Conservation (phyloP, 192 early-diverging fungal genomes). For the Lobosporangium transversale region DNA sequence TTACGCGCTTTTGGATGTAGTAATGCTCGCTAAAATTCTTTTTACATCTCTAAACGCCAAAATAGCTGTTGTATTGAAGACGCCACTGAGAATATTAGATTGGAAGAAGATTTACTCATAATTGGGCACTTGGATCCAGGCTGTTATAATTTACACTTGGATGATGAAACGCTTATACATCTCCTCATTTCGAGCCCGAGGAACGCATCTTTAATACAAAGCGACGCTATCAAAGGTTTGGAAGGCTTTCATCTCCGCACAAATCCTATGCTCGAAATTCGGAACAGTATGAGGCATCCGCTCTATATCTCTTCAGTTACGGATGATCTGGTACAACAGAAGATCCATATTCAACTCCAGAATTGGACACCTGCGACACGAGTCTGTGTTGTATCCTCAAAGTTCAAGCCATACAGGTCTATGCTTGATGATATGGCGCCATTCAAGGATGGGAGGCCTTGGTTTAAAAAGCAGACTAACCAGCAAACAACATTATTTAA, state of each 20-base stretch:
- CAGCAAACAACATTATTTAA: slow-evolving; percentile 3
- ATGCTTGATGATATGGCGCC: slow-evolving; percentile 10
- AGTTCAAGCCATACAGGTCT: slow-evolving; percentile 17
- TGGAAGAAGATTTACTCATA: slow-evolving; percentile 14
- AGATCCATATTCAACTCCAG: slow-evolving; percentile 14
- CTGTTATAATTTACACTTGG: slow-evolving; percentile 27
- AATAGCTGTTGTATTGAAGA: slow-evolving; percentile 20
- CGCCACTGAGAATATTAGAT: slow-evolving; percentile 5
- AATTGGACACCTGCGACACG: slow-evolving; percentile 32
- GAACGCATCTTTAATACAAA: neutral
- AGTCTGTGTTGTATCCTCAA: slow-evolving; percentile 20
- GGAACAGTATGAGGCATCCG: slow-evolving; percentile 18
- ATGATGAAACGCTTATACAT: neutral
- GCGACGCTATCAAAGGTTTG: slow-evolving; percentile 3
- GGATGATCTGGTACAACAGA: slow-evolving; percentile 1
- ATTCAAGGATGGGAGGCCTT: neutral
- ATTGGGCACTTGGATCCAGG: slow-evolving; percentile 20
- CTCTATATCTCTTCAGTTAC: slow-evolving; percentile 5
- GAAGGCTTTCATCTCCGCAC: slow-evolving; percentile 18
- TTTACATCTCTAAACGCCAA: too few relatives aligned
- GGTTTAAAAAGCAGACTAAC: slow-evolving; percentile 8
- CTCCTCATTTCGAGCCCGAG: slow-evolving; percentile 13
- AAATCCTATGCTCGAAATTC: slow-evolving; percentile 26
- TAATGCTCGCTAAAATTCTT: too few relatives aligned
- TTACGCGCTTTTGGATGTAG: too few relatives aligned